Base-by-base conservation (phyloP, 169 alveolate species). In the Amoebophrya sp. region DNA sequence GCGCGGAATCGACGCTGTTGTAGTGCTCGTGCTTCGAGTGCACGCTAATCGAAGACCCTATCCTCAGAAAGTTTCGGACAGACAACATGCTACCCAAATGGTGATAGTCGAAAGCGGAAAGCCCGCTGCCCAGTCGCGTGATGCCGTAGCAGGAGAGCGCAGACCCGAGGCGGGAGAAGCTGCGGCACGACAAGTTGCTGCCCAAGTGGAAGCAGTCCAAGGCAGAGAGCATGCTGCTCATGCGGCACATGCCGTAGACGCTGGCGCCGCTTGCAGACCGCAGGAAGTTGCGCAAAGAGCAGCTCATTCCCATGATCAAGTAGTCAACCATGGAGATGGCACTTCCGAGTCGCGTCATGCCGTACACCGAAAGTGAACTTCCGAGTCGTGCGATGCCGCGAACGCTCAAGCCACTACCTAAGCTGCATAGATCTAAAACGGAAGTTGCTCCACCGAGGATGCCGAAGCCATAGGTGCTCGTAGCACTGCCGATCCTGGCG, bases 271-370 rank as follows among this genome's bases (percentile, higher is more conserved):
- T 18, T 6, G 65, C 6, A 6, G 65, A 6, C 29, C 65, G 65
- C 65, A 47, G 65, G 65, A 47, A 47, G 18, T 47, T 47, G 29
- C 47, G 40, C 24, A 12, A 89, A 12, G 14, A 90, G 40, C 41
- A 65, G 24, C 77, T 34, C 23, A 2, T 39, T 41, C 24, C 92
- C 34, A 53, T 29, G 41, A 14, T 26, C 36, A 54, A n/a, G 24
- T 41, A 39, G 92, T 91, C 94, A 41, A 76, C 39, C 65, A 78
- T 54, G 40, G 89, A 40, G 40, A 54, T 34, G 33, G 55, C 41
- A 39, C 83, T 41, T 14, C 93, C 93, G n/a, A 89, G 33, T 40
- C 93, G 47, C 76, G 65, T 40, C 93, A 91, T 89, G 78, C 94
- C 94, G 34, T 90, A 93, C 40, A 33, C 89, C 29, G 65, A 47